Conservation (phyloP, 805 yeast genomes). For the Priceomyces medius region DNA sequence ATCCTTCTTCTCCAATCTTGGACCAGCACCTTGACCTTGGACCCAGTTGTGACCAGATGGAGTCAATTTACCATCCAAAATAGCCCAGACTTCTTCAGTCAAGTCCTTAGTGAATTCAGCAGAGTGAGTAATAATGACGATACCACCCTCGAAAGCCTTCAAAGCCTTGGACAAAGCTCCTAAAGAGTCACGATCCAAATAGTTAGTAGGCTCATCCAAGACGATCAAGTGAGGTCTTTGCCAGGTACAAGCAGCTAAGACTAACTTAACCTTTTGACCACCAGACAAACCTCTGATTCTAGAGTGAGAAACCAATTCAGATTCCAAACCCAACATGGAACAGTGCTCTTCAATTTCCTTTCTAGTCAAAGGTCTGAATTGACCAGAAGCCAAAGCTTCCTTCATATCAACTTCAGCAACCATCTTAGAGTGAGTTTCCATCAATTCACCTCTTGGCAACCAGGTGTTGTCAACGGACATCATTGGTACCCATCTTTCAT, state of each 20-base stretch:
- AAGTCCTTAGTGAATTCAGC: slow-evolving; percentile 99
- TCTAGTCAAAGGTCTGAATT: slow-evolving; percentile 99
- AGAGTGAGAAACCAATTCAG: slow-evolving; percentile 99
- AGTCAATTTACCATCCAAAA: slow-evolving; percentile 95
- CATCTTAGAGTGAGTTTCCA: slow-evolving; percentile 93
- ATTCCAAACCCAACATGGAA: slow-evolving; percentile 96
- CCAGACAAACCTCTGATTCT: slow-evolving; percentile 99
- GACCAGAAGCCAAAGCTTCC: slow-evolving; percentile 99
- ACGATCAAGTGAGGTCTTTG: slow-evolving; percentile 99
- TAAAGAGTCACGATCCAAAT: slow-evolving; percentile 98
- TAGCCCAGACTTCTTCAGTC: slow-evolving; percentile 99
- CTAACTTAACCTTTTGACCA: slow-evolving; percentile 99
- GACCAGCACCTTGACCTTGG: slow-evolving; percentile 99
- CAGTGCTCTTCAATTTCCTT: slow-evolving; percentile 99
- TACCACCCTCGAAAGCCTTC: slow-evolving; percentile 99
- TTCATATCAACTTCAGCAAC: slow-evolving; percentile 99
- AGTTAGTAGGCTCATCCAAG: slow-evolving; percentile 99
- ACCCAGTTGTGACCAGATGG: slow-evolving; percentile 99
- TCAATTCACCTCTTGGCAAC: slow-evolving; percentile 95
- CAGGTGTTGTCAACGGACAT: slow-evolving; percentile 99
- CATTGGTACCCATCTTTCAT: slow-evolving; percentile 99
- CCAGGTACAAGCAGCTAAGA: slow-evolving; percentile 99
- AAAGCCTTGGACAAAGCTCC: slow-evolving; percentile 99
- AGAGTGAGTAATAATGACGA: slow-evolving; percentile 99
- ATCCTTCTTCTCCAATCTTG: slow-evolving; percentile 97